Evolutionary conservation across 345 rosid species (phyloP).

Genomic region (Aquilaria yunnanensis): DNA sequence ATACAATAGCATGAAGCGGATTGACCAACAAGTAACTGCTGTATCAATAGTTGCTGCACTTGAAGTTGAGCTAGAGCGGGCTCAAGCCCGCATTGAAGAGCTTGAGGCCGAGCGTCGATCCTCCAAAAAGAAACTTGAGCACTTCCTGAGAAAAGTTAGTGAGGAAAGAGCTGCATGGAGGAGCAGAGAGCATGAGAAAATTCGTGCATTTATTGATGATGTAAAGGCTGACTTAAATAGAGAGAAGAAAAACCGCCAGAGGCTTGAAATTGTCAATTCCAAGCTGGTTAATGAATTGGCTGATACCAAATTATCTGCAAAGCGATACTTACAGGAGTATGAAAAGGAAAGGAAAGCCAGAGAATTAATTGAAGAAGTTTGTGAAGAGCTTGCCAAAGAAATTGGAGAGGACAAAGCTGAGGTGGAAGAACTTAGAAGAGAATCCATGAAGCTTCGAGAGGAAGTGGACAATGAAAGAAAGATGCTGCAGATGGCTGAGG

Average conservation of each 20-base stretch:
- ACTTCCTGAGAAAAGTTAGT: conserved; percentile 72
- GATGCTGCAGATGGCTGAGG: conserved; percentile 97
- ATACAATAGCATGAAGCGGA: conserved; percentile 32
- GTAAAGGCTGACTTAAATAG: conserved; percentile 54
- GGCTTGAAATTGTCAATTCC: conserved; percentile 60
- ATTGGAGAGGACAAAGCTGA: conserved; percentile 81
- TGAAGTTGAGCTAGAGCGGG: conserved; percentile 62
- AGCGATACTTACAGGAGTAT: conserved; percentile 50
- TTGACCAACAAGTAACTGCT: conserved; percentile 54
- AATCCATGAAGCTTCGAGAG: conserved; percentile 53
- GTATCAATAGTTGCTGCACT: conserved; percentile 55
- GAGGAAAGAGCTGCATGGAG: conserved; percentile 85
- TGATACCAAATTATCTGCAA: conserved; percentile 55
- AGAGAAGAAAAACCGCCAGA: conserved; percentile 67
- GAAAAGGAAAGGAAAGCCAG: conserved; percentile 75
- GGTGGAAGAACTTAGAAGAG: conserved; percentile 60
- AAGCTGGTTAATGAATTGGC: conserved; percentile 77
- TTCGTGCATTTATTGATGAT: conserved; percentile 65
- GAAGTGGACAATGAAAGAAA: conserved; percentile 82
- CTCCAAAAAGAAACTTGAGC: conserved; percentile 78
- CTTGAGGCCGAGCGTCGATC: conserved; percentile 65
- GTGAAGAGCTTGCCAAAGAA: conserved; percentile 85
- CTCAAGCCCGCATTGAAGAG: conserved; percentile 48
- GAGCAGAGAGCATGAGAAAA: conserved; percentile 78
- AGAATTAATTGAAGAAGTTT: conserved; percentile 77